phyloP scores from a whole-genome alignment of 129 eudicot genomes.

The Lactuca sativa region DNA sequence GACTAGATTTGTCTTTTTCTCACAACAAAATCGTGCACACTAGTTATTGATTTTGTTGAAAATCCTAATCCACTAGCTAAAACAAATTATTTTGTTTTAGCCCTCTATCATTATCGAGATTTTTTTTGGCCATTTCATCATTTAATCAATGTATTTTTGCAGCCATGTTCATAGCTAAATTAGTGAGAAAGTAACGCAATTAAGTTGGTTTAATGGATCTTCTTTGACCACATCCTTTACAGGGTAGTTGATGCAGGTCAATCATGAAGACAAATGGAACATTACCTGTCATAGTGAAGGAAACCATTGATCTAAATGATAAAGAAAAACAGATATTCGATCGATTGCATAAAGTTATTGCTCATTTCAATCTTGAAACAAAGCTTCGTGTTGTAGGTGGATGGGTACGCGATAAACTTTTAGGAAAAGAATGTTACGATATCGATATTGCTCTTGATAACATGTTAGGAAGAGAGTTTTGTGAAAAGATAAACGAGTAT shows the following conservation, averaged over 20 bases:
- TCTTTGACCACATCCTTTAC: constrained; percentile 33
- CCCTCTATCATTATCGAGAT: too few relatives aligned
- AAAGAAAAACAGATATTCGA: constrained; percentile 73
- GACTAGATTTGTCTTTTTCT: too few relatives aligned
- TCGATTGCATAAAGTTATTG: constrained; percentile 59
- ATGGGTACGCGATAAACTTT: constrained; percentile 98
- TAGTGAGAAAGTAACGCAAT: constrained; percentile 37
- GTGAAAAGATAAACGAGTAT: constrained; percentile 87
- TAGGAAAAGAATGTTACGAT: constrained; percentile 94
- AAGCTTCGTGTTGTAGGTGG: constrained; percentile 98
- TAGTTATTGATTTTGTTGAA: background rate
- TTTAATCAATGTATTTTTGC: constrained; percentile 9
- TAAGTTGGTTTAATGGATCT: constrained; percentile 38
- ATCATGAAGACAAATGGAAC: constrained; percentile 10
- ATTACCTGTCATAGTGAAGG: constrained; percentile 39
- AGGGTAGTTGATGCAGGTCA: constrained; percentile 18
- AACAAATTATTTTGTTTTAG: background rate
- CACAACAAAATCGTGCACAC: background rate
- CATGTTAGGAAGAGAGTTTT: constrained; percentile 88
- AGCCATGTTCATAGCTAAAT: constrained; percentile 34
- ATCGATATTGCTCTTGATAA: constrained; percentile 92
- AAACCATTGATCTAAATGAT: constrained; percentile 51
- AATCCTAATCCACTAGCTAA: constrained; percentile 5
- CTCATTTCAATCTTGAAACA: constrained; percentile 61
- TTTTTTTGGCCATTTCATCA: background rate